Conservation (phyloP, 352 stramenopile species). For the Globisporangium cystogenes region DNA sequence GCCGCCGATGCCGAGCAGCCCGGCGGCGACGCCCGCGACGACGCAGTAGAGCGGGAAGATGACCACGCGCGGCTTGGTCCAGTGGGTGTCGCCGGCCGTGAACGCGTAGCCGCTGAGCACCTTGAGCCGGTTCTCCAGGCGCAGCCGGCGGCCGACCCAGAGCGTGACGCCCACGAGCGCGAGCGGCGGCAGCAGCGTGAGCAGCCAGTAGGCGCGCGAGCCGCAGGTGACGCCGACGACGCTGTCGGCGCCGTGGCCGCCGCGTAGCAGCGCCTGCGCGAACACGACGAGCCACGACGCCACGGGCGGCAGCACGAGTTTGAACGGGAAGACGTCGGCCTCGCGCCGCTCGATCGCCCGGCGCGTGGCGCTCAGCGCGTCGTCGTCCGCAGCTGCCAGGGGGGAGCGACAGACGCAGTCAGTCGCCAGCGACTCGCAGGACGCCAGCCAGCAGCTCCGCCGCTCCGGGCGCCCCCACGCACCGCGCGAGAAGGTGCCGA, state of each 20-base stretch:
- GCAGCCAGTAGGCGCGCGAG: slow-evolving; percentile 88
- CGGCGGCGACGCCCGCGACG: slow-evolving; percentile 92
- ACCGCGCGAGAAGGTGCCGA: slow-evolving; percentile 33
- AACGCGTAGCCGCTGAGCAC: slow-evolving; percentile 75
- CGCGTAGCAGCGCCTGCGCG: slow-evolving; percentile 63
- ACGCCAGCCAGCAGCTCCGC: neutral
- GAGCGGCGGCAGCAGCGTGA: slow-evolving; percentile 82
- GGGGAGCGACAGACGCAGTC: neutral
- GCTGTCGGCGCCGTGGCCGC: slow-evolving; percentile 59
- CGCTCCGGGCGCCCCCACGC: neutral
- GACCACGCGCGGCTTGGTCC: slow-evolving; percentile 84
- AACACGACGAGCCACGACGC: slow-evolving; percentile 70
- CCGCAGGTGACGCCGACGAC: slow-evolving; percentile 93
- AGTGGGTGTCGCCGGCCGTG: slow-evolving; percentile 93
- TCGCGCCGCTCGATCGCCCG: slow-evolving; percentile 42
- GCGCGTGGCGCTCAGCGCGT: slow-evolving; percentile 28
- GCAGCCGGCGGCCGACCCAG: slow-evolving; percentile 49
- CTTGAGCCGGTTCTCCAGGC: slow-evolving; percentile 66
- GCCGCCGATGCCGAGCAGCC: slow-evolving; percentile 94
- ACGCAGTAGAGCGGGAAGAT: slow-evolving; percentile 92
- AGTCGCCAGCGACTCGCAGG: neutral
- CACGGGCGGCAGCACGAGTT: slow-evolving; percentile 49
- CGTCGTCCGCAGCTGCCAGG: slow-evolving; percentile 23
- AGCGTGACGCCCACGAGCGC: slow-evolving; percentile 62
- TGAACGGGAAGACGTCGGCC: slow-evolving; percentile 45